Conservation (phyloP, 306 rosid species). For the Sesbania bispinosa region DNA sequence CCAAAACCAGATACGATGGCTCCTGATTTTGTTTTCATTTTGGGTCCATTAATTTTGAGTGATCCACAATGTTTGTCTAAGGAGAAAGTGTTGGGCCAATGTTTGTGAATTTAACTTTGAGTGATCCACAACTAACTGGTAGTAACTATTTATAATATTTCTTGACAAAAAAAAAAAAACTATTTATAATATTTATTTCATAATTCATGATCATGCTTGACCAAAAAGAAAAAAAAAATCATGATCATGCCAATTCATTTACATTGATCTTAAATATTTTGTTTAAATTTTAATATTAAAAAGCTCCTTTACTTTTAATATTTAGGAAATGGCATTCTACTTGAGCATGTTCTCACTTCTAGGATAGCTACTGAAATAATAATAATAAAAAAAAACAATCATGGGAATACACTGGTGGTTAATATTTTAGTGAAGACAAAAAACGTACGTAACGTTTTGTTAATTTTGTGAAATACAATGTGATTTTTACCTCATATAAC, state of each 20-base stretch:
- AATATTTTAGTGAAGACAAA: background rate
- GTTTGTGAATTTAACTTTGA: background rate
- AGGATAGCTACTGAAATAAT: no score
- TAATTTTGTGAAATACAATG: no score
- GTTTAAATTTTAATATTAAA: no score
- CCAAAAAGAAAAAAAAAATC: no score
- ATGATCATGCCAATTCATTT: background rate
- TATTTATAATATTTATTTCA: background rate
- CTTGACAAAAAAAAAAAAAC: no score
- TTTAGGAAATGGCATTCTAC: no score
- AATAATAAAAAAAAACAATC: no score
- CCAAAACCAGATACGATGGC: background rate
- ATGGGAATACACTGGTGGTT: background rate
- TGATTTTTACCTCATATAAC: no score
- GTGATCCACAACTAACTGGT: background rate
- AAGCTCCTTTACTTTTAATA: background rate
- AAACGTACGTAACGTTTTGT: constrained; percentile 26
- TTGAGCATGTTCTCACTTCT: no score
- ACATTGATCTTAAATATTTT: background rate
- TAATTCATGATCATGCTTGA: background rate
- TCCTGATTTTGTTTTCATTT: no score
- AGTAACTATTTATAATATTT: background rate
- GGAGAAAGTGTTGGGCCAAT: background rate
- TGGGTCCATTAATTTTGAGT: no score
- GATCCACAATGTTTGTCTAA: no score